Conservation (phyloP, 768 basidiomycete species). For the Naganishia friedmannii region DNA sequence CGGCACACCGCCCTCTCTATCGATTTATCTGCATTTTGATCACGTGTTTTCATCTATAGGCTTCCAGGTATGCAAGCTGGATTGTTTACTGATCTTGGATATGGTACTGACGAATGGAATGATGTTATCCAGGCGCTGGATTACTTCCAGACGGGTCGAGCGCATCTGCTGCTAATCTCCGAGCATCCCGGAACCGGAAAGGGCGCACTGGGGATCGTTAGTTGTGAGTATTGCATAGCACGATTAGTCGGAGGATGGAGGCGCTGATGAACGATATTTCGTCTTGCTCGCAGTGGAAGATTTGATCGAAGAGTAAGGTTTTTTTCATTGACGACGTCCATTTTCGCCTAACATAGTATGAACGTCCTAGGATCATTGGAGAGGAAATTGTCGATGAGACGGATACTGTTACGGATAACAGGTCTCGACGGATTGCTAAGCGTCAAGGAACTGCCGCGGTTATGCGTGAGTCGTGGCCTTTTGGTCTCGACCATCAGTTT, state of each 20-base stretch:
- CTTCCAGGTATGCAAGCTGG: slow-evolving; percentile 23
- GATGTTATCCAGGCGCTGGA: slow-evolving; percentile 80
- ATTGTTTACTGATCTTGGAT: neutral
- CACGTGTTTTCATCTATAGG: slow-evolving; percentile 1
- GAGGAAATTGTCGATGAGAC: slow-evolving; percentile 97
- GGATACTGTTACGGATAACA: slow-evolving; percentile 83
- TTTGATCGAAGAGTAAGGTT: slow-evolving; percentile 60
- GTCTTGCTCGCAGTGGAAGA: slow-evolving; percentile 45
- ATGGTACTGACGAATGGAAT: neutral
- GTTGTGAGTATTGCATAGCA: slow-evolving; percentile 51
- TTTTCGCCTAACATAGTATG: neutral
- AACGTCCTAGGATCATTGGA: slow-evolving; percentile 63
- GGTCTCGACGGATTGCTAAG: slow-evolving; percentile 69
- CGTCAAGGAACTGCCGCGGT: slow-evolving; percentile 69
- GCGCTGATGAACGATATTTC: too few relatives aligned
- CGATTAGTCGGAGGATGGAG: neutral
- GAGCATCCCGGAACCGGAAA: slow-evolving; percentile 74
- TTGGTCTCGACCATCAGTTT: neutral
- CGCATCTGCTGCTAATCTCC: slow-evolving; percentile 83
- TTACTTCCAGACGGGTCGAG: slow-evolving; percentile 90
- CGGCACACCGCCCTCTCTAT: too few relatives aligned
- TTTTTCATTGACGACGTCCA: neutral
- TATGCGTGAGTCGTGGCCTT: slow-evolving; percentile 56
- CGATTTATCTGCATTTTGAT: neutral
- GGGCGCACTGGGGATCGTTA: slow-evolving; percentile 87